phyloP scores from a whole-genome alignment of 805 yeast genomes.

The Saturnispora sekii region DNA sequence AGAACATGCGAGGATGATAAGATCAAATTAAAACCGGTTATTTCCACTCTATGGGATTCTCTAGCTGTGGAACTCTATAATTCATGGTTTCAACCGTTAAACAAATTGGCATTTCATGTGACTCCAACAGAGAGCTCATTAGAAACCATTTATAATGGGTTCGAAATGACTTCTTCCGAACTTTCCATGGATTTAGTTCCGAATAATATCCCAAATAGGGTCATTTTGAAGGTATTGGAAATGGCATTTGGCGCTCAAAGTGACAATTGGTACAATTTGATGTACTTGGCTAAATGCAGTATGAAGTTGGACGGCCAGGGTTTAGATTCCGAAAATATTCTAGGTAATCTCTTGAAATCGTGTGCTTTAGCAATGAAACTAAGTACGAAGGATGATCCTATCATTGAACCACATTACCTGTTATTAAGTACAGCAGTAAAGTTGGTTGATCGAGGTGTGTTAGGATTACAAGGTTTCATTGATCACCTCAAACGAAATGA shows the following conservation, averaged over 20 bases:
- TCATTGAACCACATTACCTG: conserved; percentile 72
- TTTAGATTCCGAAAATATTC: conserved; percentile 19
- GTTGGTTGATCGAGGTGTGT: conserved; percentile 30
- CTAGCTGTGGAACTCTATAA: conserved; percentile 50
- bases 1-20: conserved; percentile 15
- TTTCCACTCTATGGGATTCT: conserved; percentile 39
- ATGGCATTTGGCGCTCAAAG: conserved; percentile 34
- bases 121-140: background rate
- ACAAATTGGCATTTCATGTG: conserved; percentile 44
- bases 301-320: conserved; percentile 34
- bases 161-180: conserved; percentile 4
- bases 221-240: conserved; percentile 26
- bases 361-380: conserved; percentile 33
- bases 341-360: conserved; percentile 36
- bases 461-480: conserved; percentile 33
- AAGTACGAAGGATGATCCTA: conserved; percentile 38
- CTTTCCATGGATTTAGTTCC: background rate
- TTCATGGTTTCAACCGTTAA: conserved; percentile 57
- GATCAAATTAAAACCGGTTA: conserved; percentile 26
- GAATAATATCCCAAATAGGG: conserved; percentile 10
- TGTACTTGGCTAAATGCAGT: conserved; percentile 48
- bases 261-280: conserved; percentile 53
- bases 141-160: background rate
- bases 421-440: conserved; percentile 52
- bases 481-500: conserved; percentile 31